Percentiles rank a stretch among this genome's conserved stretches.
Evolutionary conservation across 2,329 filamentous ascomycete species (phyloP).

Genomic region (Talaromyces pinophilus): DNA sequence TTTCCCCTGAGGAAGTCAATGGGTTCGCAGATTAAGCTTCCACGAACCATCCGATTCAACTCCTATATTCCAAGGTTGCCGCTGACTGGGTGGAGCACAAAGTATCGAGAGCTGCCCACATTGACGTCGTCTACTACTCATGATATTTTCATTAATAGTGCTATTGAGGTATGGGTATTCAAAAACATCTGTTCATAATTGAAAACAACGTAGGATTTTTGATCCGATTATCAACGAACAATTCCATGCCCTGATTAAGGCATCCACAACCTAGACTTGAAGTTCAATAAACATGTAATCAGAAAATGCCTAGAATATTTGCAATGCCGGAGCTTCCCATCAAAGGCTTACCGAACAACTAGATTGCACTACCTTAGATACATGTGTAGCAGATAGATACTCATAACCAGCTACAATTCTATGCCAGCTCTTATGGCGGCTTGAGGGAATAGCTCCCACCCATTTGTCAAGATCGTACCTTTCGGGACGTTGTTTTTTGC

Average conservation of each 20-base stretch:
- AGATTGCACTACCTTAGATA: not conserved
- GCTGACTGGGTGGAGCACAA: not conserved
- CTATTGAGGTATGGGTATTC: not conserved
- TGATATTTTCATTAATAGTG: not conserved
- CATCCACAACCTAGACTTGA: not conserved
- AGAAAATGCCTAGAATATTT: not conserved
- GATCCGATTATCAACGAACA: not conserved
- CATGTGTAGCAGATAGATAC: not conserved
- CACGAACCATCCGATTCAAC: not conserved
- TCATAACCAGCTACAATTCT: not conserved
- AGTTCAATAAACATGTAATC: not conserved
- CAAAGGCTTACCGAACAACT: not conserved
- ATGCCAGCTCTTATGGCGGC: slow-evolving; percentile 13
- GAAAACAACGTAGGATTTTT: not conserved
- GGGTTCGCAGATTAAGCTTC: not conserved
- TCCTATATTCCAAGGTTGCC: slow-evolving; percentile 2
- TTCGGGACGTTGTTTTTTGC: not conserved
- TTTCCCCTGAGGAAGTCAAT: not conserved
- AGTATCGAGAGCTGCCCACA: not conserved
- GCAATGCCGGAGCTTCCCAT: not conserved
- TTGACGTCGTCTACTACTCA: slow-evolving; percentile 15
- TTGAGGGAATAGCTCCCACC: slow-evolving; percentile 14
- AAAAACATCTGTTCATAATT: not conserved
- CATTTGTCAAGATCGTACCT: slow-evolving; percentile 6
- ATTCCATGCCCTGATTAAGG: not conserved